A percentile compares a stretch with the other conserved stretches of the same genome.
phyloP scores from a whole-genome alignment of 31 red algal species.

The Porphyra umbilicalis region DNA sequence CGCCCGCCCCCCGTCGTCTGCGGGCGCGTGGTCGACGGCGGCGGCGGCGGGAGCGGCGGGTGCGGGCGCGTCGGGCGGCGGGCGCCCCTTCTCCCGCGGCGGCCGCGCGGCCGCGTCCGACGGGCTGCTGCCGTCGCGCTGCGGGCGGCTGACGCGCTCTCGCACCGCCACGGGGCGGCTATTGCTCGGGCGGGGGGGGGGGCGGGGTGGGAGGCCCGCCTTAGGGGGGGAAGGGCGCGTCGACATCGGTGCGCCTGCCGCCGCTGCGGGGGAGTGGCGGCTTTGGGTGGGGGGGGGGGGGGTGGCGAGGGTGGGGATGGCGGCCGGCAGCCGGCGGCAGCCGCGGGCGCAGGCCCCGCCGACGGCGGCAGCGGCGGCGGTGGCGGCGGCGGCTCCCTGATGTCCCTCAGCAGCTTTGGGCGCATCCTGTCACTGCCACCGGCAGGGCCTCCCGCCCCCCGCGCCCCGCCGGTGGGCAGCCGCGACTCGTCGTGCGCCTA shows the following conservation, averaged over 20 bases:
- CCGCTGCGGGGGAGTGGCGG: background rate
- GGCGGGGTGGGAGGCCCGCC: background rate
- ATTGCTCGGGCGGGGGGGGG: background rate
- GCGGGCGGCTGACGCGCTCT: background rate
- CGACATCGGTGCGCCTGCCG: background rate
- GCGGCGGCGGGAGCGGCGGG: background rate
- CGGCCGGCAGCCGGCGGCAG: background rate
- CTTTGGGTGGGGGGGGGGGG: background rate
- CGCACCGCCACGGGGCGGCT: background rate
- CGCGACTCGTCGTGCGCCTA: background rate
- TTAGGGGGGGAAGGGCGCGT: background rate
- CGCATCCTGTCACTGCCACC: background rate
- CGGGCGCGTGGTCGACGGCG: background rate
- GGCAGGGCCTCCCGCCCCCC: background rate
- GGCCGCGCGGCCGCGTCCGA: background rate
- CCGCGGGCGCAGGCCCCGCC: background rate
- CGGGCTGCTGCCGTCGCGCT: background rate
- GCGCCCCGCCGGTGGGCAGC: background rate
- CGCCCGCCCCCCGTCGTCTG: background rate
- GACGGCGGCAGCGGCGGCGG: background rate
- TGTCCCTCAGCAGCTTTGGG: background rate
- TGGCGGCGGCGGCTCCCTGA: background rate
- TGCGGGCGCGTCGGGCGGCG: background rate
- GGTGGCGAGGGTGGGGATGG: background rate
- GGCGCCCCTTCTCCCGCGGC: background rate